Percentiles rank a stretch among this genome's conserved stretches.
phyloP scores from a whole-genome alignment of 768 basidiomycete species.

The Holtermanniella nyarrowii region DNA sequence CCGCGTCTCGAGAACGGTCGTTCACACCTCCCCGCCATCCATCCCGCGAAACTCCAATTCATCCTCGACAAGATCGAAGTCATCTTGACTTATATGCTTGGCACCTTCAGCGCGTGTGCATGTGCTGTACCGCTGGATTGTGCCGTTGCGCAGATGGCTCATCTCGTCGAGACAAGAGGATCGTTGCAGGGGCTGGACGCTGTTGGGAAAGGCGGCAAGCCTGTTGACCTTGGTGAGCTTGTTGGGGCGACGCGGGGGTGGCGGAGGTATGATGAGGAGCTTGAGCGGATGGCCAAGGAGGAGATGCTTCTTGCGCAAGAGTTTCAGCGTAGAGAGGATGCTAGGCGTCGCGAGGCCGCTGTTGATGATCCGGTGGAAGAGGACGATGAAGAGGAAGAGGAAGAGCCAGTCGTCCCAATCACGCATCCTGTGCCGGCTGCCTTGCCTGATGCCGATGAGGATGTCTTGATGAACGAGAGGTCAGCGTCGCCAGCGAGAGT shows the following conservation, averaged over 20 bases:
- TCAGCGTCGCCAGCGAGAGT: too few species aligned
- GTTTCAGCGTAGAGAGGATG: neutral
- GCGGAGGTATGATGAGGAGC: slow-evolving; percentile 34
- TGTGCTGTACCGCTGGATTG: slow-evolving; percentile 33
- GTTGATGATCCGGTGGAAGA: slow-evolving; percentile 11
- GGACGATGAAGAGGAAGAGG: slow-evolving; percentile 3
- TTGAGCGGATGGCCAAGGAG: slow-evolving; percentile 15
- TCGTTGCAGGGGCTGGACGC: slow-evolving; percentile 8
- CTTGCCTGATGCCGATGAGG: neutral
- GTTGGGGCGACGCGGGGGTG: slow-evolving; percentile 37
- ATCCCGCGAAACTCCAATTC: neutral
- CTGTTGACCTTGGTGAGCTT: slow-evolving; percentile 28
- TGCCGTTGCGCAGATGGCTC: slow-evolving; percentile 33
- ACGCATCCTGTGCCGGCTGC: neutral
- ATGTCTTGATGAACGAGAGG: too few species aligned
- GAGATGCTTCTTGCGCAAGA: neutral
- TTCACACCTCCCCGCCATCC: slow-evolving; percentile 1
- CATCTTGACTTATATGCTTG: slow-evolving; percentile 33
- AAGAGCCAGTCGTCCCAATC: neutral
- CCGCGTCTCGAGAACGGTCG: slow-evolving; percentile 1
- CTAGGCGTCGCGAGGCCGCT: slow-evolving; percentile 3
- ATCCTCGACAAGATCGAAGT: slow-evolving; percentile 22
- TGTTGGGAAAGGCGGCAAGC: slow-evolving; percentile 15
- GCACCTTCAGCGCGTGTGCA: slow-evolving; percentile 36
- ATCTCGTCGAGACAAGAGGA: slow-evolving; percentile 18